Evolutionary conservation across 495 filamentous ascomycete species (phyloP), one percentile per base, ranked within the genome.

Genomic region (Xylaria grammica): DNA sequence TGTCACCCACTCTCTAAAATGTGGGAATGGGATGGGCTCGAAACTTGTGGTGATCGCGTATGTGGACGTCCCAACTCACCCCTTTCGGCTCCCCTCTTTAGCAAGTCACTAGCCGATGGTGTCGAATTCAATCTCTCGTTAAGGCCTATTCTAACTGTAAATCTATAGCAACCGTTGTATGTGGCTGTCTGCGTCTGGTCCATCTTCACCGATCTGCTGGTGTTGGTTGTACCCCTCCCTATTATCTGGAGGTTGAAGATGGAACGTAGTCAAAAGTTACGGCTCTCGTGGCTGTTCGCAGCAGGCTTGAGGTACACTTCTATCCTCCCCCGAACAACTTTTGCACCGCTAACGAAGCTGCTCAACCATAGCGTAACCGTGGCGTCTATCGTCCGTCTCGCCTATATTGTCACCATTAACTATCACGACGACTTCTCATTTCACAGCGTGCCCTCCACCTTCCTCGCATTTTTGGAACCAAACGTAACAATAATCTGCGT

Each of bases 401-500:
- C 29, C 11, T 58, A 58, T 9, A 65, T 57, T 22, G 30, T 45
- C 32, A 65, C 52, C 32, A 65, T 65, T 44, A 52, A 65, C 34
- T 65, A 65, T 17, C 51, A 65, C 53, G 9, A 58, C 36, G 62
- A 65, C 32, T 65, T 65, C 53, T 65, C 62, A 29, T 65, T 50
- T 20, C 54, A 57, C 15, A 65, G 62, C 19, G 62, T 65, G 4
- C 38, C 53, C 0, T 30, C 62, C 1, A 65, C 62, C 1, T 65
- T 65, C 32, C 26, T 65, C 8, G 62, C 62, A 3, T 40, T 59
- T 13, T 9, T 65, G 20, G 62, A 65, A 26, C 52, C 62, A 22
- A 53, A 29, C 4, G 22, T 29, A 20, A 65, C 62, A 11, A 65
- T 65, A 19, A 2, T 65, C 17, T 65, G 53, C 22, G 54, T 65